Evolutionary conservation across 139 green algal species (phyloP), one percentile per base, ranked within the genome.

Genomic region (Coelastrella sp.): DNA sequence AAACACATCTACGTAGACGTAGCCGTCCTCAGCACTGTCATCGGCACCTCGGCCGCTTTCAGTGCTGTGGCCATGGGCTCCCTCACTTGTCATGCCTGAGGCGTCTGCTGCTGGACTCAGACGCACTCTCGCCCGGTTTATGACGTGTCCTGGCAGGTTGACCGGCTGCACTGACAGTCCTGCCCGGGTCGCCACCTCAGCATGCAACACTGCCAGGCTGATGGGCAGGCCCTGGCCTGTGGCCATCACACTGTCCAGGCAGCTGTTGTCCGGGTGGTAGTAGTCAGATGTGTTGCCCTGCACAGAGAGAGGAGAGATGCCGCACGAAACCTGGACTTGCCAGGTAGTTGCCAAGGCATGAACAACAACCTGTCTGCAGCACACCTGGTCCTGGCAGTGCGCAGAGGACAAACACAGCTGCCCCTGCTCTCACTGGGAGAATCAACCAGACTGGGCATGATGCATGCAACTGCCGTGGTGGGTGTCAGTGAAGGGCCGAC

Each of bases 101-200:
- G 20, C 7, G 79, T 20, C 57, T n/a, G 20, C 17, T 68, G 56
- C 58, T 66, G 49, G 49, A 61, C 58, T 10, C 27, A 78, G 70
- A 9, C 9, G 8, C 7, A 87, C n/a, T 25, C 22, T 15, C 22
- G 65, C 82, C 27, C 68, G 49, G 19, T 66, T 88, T 20, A 88
- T 88, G 20, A 88, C 84, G 9, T 88, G 84, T n/a, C 84, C 84
- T 63, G 84, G 84, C 66, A 88, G 78, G 49, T 75, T 75, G 49
- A 88, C 49, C 9, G 78, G 84, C 66, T 81, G 58, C 22, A 88
- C 10, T 8, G 12, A 22, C 20, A 88, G 35, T 7, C 84, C 84
- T 12, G 68, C 84, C 57, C 17, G 12, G 8, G 27, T 59, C 6
- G 49, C 84, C 6, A 88, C 84, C 12, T 49, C 84, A 20, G 8